Conservation (phyloP, 2,329 filamentous ascomycete species). For the Dactylella cylindrospora region DNA sequence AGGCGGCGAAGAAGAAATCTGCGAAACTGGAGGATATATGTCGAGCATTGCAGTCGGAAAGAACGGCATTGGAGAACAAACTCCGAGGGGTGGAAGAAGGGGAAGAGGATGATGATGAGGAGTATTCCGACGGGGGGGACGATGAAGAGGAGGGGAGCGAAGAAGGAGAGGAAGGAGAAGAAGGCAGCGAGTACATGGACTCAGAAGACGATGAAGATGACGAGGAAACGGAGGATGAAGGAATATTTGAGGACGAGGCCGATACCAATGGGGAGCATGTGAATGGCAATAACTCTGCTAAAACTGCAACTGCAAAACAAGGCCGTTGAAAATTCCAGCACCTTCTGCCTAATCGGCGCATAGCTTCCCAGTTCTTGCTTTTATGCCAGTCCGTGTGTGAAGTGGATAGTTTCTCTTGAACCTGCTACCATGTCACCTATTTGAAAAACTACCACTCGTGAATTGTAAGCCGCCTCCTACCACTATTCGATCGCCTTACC, state of each 20-base stretch:
- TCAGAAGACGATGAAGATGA: slow-evolving; percentile 67
- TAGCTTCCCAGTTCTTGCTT: too few relatives aligned
- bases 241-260: slow-evolving; percentile 65
- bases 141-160: slow-evolving; percentile 63
- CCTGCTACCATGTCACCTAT: too few relatives aligned
- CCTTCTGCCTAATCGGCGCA: too few relatives aligned
- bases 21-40: slow-evolving; percentile 92
- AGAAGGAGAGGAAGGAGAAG: slow-evolving; percentile 58
- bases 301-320: too few relatives aligned
- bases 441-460: too few relatives aligned
- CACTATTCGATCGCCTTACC: too few relatives aligned
- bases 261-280: slow-evolving; percentile 60
- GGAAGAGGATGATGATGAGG: slow-evolving; percentile 59
- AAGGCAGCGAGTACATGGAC: slow-evolving; percentile 54
- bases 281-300: slow-evolving; percentile 23
- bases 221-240: slow-evolving; percentile 64
- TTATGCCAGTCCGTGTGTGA: too few relatives aligned
- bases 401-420: too few relatives aligned
- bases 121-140: slow-evolving; percentile 57
- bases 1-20: slow-evolving; percentile 79
- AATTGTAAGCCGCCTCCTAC: too few relatives aligned
- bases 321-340: too few relatives aligned
- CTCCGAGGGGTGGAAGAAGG: slow-evolving; percentile 61
- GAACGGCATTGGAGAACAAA: slow-evolving; percentile 71
- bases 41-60: slow-evolving; percentile 93